Conservation (phyloP, 108 stramenopile genomes). For the Cyclotella kingstonii region DNA sequence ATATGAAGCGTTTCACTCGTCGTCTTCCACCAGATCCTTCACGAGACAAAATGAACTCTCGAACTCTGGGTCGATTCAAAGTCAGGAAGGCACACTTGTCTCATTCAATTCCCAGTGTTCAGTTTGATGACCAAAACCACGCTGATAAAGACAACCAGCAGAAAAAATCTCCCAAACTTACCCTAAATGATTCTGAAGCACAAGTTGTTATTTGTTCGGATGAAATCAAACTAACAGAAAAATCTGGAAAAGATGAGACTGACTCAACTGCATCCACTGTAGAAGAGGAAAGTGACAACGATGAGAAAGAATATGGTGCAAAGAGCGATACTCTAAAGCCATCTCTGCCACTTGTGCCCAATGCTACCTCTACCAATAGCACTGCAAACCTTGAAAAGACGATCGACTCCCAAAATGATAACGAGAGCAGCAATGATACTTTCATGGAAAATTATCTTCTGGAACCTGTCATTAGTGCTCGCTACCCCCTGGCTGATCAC, state of each 20-base stretch:
- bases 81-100: constrained; percentile 25
- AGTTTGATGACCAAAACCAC: neutral
- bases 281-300: neutral
- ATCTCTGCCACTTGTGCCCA: no score
- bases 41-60: constrained; percentile 23
- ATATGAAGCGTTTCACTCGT: constrained; percentile 1
- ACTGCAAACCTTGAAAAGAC: neutral
- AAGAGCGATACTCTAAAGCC: neutral
- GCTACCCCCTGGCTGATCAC: constrained; percentile 66
- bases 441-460: constrained; percentile 26
- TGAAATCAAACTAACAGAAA: no score
- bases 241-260: constrained; percentile 1
- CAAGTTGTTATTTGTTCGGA: no score
- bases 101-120: no score
- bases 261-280: constrained; percentile 12
- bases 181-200: no score
- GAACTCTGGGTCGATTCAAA: constrained; percentile 20
- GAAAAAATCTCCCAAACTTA: no score
- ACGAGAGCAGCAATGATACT: neutral
- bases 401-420: neutral
- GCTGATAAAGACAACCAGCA: constrained; percentile 4
- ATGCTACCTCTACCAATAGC: neutral
- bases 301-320: neutral
- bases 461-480: constrained; percentile 66
- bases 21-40: constrained; percentile 28